phyloP scores from a whole-genome alignment of 2,329 filamentous ascomycete genomes.

The Pleurostoma richardsiae region DNA sequence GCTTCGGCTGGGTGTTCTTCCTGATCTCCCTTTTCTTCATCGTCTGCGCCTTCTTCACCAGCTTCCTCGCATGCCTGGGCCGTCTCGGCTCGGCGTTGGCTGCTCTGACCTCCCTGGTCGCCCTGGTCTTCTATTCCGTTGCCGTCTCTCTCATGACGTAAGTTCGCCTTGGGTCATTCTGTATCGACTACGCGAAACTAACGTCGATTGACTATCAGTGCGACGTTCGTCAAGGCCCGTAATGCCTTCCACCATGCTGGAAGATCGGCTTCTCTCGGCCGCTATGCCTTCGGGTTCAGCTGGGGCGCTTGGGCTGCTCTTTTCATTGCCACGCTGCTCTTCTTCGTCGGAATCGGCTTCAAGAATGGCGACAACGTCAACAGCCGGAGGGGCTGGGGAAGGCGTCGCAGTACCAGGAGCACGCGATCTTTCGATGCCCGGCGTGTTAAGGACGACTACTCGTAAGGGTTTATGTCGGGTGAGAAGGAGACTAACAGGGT shows the following conservation, averaged over 20 bases:
- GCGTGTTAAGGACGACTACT: conserved; percentile 68
- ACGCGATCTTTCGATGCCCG: conserved; percentile 51
- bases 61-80: conserved; percentile 65
- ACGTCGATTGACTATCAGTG: conserved; percentile 22
- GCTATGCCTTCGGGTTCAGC: conserved; percentile 69
- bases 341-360: conserved; percentile 57
- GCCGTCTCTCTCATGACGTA: conserved; percentile 73
- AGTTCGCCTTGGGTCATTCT: conserved; percentile 23
- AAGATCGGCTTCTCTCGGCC: conserved; percentile 56
- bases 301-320: conserved; percentile 68
- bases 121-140: conserved; percentile 65
- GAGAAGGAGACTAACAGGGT: too few species aligned
- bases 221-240: conserved; percentile 64
- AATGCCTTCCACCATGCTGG: conserved; percentile 55
- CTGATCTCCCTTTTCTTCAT: conserved; percentile 80
- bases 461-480: conserved; percentile 26
- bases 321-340: conserved; percentile 61
- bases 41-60: conserved; percentile 59
- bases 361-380: conserved; percentile 26
- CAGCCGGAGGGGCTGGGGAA: conserved; percentile 32
- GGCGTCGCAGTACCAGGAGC: conserved; percentile 45
- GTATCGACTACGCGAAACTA: not conserved
- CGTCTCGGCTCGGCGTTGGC: conserved; percentile 66
- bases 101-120: conserved; percentile 49
- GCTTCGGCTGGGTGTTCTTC: conserved; percentile 91